phyloP scores from a whole-genome alignment of 1,139 yeast species.

The Geotrichum australiense region DNA sequence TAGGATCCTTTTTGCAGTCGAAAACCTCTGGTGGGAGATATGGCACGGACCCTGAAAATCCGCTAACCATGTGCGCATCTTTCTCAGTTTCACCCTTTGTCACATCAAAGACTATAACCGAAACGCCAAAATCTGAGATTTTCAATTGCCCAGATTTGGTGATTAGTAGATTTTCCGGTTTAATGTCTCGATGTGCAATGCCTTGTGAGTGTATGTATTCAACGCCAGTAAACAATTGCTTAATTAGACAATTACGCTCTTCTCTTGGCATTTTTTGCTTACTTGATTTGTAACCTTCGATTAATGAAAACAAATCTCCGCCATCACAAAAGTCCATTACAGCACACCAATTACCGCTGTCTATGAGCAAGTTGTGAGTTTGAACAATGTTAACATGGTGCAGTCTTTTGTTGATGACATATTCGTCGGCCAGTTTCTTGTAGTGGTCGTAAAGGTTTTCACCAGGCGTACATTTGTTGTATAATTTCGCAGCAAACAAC shows the following conservation, averaged over 20 bases:
- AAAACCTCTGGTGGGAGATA: conserved; percentile 88
- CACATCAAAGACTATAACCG: conserved; percentile 16
- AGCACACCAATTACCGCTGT: conserved; percentile 42
- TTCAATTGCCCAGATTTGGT: conserved; percentile 65
- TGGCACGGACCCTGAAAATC: conserved; percentile 61
- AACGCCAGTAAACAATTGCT: conserved; percentile 66
- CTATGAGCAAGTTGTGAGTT: conserved; percentile 50
- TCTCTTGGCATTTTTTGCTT: conserved; percentile 26
- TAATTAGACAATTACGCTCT: conserved; percentile 58
- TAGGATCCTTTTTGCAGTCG: conserved; percentile 24
- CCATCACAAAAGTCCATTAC: conserved; percentile 75
- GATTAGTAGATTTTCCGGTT: conserved; percentile 62
- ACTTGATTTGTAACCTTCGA: conserved; percentile 35
- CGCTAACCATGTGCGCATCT: conserved; percentile 15
- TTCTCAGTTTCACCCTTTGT: conserved; percentile 10
- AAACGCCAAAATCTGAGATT: conserved; percentile 54
- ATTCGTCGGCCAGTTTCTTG: conserved; percentile 67
- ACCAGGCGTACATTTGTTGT: conserved; percentile 38
- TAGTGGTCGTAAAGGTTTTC: conserved; percentile 56
- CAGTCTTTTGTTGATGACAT: conserved; percentile 63
- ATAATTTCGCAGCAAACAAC: conserved; percentile 66
- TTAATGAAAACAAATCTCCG: conserved; percentile 61
- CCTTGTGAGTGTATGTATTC: conserved; percentile 66
- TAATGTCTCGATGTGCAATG: conserved; percentile 65
- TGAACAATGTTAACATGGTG: conserved; percentile 63